Percentiles rank a stretch among this genome's conserved stretches.
phyloP scores from a whole-genome alignment of 495 filamentous ascomycete species.

The Trichoderma virens region DNA sequence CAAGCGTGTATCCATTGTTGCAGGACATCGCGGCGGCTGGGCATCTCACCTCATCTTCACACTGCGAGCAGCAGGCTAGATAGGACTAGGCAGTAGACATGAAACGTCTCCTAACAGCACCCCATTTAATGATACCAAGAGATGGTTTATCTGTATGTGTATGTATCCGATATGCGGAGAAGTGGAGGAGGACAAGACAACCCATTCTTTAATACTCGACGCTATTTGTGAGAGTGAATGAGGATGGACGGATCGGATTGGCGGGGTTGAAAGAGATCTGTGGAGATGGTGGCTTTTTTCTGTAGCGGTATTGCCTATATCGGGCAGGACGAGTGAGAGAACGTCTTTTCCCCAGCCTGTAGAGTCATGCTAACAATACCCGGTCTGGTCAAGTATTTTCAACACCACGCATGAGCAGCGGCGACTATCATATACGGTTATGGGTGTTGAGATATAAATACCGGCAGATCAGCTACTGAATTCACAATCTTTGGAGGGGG shows the following conservation, averaged over 20 bases:
- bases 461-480: not conserved
- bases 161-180: too few species aligned
- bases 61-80: too few species aligned
- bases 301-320: constrained; percentile 2
- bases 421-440: not conserved
- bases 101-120: not conserved
- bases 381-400: not conserved
- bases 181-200: too few species aligned
- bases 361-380: not conserved
- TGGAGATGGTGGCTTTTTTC: not conserved
- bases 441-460: not conserved
- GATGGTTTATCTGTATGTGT: too few species aligned
- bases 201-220: too few species aligned
- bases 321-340: not conserved
- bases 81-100: not conserved
- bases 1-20: too few species aligned
- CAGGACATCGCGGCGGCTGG: not conserved
- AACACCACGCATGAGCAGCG: not conserved
- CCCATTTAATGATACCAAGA: too few species aligned
- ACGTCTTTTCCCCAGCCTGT: too few species aligned
- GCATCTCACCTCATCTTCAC: not conserved
- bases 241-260: not conserved
- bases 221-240: not conserved
- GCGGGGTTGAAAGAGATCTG: not conserved
- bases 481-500: not conserved